Evolutionary conservation across 2,329 filamentous ascomycete genomes (phyloP).

Genomic region (Chalara sp.): DNA sequence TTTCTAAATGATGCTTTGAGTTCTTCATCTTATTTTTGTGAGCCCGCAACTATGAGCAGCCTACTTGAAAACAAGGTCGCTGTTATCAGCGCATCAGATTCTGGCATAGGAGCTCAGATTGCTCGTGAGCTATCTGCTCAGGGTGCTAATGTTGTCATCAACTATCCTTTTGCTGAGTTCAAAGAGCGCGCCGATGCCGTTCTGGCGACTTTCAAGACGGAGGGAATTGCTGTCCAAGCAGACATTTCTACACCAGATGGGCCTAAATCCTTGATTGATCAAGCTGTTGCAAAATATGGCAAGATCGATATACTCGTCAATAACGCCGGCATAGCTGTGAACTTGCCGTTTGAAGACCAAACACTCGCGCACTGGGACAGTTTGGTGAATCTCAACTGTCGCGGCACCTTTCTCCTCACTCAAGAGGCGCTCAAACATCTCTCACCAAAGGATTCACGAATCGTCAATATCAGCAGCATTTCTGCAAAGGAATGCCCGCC

Average conservation of each 20-base stretch:
- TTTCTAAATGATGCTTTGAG: too few relatives aligned
- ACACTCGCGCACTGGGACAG: slow-evolving; percentile 33
- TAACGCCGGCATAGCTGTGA: slow-evolving; percentile 34
- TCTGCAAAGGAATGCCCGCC: slow-evolving; percentile 29
- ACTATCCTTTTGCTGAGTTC: slow-evolving; percentile 35
- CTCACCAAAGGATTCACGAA: slow-evolving; percentile 28
- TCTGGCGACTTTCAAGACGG: slow-evolving; percentile 22
- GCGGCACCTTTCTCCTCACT: slow-evolving; percentile 36
- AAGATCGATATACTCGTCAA: slow-evolving; percentile 39
- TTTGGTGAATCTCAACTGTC: slow-evolving; percentile 35
- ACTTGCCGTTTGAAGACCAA: slow-evolving; percentile 31
- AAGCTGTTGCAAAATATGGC: slow-evolving; percentile 29
- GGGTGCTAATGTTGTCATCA: slow-evolving; percentile 38
- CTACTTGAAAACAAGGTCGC: slow-evolving; percentile 45
- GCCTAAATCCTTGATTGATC: slow-evolving; percentile 30
- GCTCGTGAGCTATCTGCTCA: slow-evolving; percentile 33
- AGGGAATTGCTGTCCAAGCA: slow-evolving; percentile 33
- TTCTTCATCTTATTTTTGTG: too few relatives aligned
- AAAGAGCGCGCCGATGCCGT: slow-evolving; percentile 25
- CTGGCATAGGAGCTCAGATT: slow-evolving; percentile 37
- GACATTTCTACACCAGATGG: slow-evolving; percentile 33
- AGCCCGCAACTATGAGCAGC: too few relatives aligned
- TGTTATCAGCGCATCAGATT: slow-evolving; percentile 36
- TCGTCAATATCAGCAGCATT: slow-evolving; percentile 37
- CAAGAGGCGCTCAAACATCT: slow-evolving; percentile 34